Base-by-base conservation (phyloP, 345 rosid genomes). In the Rhizophora apiculata region DNA sequence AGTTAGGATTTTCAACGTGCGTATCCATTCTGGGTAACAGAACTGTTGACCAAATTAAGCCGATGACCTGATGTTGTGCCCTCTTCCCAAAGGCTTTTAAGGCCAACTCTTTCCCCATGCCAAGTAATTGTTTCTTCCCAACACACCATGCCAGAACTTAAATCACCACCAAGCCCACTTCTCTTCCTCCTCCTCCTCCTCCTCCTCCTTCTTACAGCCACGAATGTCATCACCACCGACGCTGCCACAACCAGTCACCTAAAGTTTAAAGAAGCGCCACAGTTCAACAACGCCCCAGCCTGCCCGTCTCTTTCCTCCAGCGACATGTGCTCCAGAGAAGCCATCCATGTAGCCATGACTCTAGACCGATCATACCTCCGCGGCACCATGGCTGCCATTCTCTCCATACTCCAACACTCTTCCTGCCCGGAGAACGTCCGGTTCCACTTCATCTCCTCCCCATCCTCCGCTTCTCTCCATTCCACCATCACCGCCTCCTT, bases 331-430 rank as follows among this genome's bases (percentile, higher is more conserved):
- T 74, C 68, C 8, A 22, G 29, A 5, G 11, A 69, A 24, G 73
- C 77, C 9, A 82, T 82, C 39, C 85, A 82, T 26, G 78, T 82
- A 27, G 85, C 85, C 1, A 77, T 77, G 80, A 77, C 80, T 20
- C 76, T 77, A 0, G 80, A 77, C 67, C 53, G 30, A 6, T 64
- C 68, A 15, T 82, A 82, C 69, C 76, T 82, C 65, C 82, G 85
- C 7, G 85, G 85, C 49, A 68, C 82, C 55, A 79, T 79, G 78
- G 80, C 80, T 19, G 80, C 76, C 0, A 72, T 77, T 32, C 62
- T 63, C 18, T 77, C 80, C 27, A 68, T 78, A 65, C 76, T 82
- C 60, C 85, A 82, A 48, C 85, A 82, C 79, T 69, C 85, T 22
- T 76, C 82, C 37, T 82, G 85, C 75, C 85, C 82, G 10, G 80